phyloP scores from a whole-genome alignment of 1,284 basidiomycete genomes.

The Caloboletus inedulis region DNA sequence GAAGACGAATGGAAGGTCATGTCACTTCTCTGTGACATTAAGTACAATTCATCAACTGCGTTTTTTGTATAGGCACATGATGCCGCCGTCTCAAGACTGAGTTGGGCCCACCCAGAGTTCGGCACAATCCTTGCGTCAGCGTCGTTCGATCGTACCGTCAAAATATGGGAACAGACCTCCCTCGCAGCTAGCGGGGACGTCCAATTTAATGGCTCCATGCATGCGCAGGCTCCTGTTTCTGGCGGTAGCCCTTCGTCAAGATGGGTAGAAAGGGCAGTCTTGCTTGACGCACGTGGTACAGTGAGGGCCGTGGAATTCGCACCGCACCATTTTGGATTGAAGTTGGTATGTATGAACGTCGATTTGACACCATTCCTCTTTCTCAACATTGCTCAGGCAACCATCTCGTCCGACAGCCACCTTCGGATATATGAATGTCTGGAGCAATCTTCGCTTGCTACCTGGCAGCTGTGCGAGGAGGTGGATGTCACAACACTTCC shows the following conservation, averaged over 20 bases:
- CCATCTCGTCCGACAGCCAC: conserved; percentile 82
- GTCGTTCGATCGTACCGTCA: conserved; percentile 85
- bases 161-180: conserved; percentile 80
- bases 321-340: conserved; percentile 81
- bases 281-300: conserved; percentile 81
- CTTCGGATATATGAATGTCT: conserved; percentile 89
- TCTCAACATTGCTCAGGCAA: conserved; percentile 52
- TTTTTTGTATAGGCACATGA: conserved; percentile 71
- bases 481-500: conserved; percentile 68
- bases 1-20: conserved; percentile 88
- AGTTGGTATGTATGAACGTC: conserved; percentile 56
- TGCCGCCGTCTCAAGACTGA: conserved; percentile 77
- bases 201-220: conserved; percentile 30
- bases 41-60: neutral
- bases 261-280: conserved; percentile 74
- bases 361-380: neutral
- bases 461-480: conserved; percentile 80
- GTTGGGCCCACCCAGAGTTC: conserved; percentile 89
- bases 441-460: conserved; percentile 73
- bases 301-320: conserved; percentile 84
- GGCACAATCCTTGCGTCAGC: conserved; percentile 81
- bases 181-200: conserved; percentile 34
- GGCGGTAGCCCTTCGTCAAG: conserved; percentile 41
- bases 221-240: conserved; percentile 21
- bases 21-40: neutral